Percentiles rank a stretch among this genome's conserved stretches.
Evolutionary conservation across 352 stramenopile genomes (phyloP).

Genomic region (Phytophthora lateralis): DNA sequence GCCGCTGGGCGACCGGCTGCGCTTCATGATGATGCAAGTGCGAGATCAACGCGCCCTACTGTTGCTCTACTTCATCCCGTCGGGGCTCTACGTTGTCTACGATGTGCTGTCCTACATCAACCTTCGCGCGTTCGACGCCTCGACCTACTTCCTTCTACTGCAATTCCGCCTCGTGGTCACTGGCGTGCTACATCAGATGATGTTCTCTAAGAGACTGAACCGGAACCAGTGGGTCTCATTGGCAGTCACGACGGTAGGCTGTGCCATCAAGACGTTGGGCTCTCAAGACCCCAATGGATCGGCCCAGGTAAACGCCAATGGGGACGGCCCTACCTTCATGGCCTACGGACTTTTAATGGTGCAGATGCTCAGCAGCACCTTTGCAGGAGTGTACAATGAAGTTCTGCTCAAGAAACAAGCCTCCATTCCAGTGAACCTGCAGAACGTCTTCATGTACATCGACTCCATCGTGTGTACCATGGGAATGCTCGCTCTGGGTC

Average conservation of each 20-base stretch:
- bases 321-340: constrained; percentile 32
- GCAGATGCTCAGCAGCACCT: constrained; percentile 84
- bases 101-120: constrained; percentile 88
- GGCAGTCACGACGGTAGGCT: constrained; percentile 70
- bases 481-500: constrained; percentile 64
- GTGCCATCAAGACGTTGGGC: constrained; percentile 79
- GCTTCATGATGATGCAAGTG: constrained; percentile 45
- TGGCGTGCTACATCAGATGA: constrained; percentile 73
- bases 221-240: constrained; percentile 82
- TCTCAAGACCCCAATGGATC: constrained; percentile 26
- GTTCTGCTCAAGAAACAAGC: constrained; percentile 79
- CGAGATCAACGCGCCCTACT: constrained; percentile 51
- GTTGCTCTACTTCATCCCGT: constrained; percentile 76
- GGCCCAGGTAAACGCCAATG: constrained; percentile 9
- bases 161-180: constrained; percentile 86
- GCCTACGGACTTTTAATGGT: constrained; percentile 69
- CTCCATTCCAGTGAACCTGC: constrained; percentile 72
- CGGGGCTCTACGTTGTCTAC: constrained; percentile 81
- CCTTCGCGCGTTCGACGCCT: constrained; percentile 68
- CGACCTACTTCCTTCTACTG: constrained; percentile 81
- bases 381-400: constrained; percentile 87
- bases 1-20: constrained; percentile 32
- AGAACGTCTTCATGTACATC: constrained; percentile 89
- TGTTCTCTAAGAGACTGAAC: constrained; percentile 78
- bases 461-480: constrained; percentile 80